Conservation (phyloP, 202 grass and related monocot genomes). For the Saccharum hybrid region DNA sequence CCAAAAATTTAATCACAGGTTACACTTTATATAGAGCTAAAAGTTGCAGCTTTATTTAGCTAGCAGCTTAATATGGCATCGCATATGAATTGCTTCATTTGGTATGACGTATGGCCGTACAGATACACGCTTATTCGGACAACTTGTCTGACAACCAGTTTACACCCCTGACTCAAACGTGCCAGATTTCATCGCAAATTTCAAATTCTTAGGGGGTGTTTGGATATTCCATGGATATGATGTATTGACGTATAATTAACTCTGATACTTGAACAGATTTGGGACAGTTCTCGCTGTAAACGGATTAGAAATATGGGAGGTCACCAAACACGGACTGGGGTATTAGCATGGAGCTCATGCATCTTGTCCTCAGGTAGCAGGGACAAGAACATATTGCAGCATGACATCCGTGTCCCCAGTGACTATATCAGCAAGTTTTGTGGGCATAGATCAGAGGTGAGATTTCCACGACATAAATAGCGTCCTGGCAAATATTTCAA, state of each 20-base stretch:
- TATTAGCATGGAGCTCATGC: constrained; percentile 83
- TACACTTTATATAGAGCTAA: not conserved
- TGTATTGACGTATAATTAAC: not conserved
- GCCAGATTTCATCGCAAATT: not conserved
- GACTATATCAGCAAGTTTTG: constrained; percentile 81
- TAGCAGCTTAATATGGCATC: not conserved
- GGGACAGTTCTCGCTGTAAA: constrained; percentile 91
- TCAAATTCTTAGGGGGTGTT: not conserved
- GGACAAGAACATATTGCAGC: constrained; percentile 93
- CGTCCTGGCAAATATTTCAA: constrained; percentile 18
- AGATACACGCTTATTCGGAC: not conserved
- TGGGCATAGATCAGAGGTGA: constrained; percentile 94
- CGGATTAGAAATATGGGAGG: constrained; percentile 81
- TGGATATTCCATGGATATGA: not conserved
- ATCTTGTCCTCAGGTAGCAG: constrained; percentile 95
- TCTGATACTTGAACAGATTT: constrained; percentile 59
- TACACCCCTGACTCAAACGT: not conserved
- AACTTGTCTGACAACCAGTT: not conserved
- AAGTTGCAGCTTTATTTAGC: not conserved
- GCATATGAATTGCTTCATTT: too few relatives aligned
- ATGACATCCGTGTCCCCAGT: constrained; percentile 74
- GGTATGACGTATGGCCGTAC: too few relatives aligned
- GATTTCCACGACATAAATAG: constrained; percentile 11
- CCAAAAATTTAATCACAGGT: not conserved
- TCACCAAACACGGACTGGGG: constrained; percentile 77